Conservation (phyloP, 495 filamentous ascomycete genomes). For the Glonium stellatum region DNA sequence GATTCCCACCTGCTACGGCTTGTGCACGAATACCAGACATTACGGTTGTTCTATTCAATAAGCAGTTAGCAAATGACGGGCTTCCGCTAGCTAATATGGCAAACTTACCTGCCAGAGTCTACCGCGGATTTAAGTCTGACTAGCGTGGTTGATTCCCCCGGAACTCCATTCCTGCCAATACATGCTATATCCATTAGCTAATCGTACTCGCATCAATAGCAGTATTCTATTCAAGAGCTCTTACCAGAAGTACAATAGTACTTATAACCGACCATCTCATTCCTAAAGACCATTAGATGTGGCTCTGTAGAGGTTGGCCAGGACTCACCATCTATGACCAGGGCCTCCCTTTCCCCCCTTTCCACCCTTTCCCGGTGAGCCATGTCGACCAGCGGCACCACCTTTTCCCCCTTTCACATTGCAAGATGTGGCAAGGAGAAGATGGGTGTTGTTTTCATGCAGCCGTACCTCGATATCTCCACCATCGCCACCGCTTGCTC, state of each 20-base stretch:
- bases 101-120: too few relatives aligned
- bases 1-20: not conserved
- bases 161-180: too few relatives aligned
- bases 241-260: constrained; percentile 1
- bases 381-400: constrained; percentile 25
- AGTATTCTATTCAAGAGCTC: not conserved
- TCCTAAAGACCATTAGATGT: too few relatives aligned
- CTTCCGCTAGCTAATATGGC: too few relatives aligned
- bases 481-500: constrained; percentile 16
- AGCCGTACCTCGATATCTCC: constrained; percentile 13
- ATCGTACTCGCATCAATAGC: too few relatives aligned
- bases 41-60: not conserved
- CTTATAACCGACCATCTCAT: constrained; percentile 1
- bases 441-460: constrained; percentile 18
- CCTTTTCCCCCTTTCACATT: constrained; percentile 13
- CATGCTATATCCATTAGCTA: too few relatives aligned
- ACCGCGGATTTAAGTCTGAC: too few relatives aligned
- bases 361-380: constrained; percentile 17
- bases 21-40: not conserved
- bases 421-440: constrained; percentile 17
- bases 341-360: constrained; percentile 27
- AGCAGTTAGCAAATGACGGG: not conserved
- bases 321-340: constrained; percentile 15
- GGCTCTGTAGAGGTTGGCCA: too few relatives aligned
- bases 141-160: too few relatives aligned